phyloP scores from a whole-genome alignment of 805 yeast genomes.

The Suhomyces prunicola region DNA sequence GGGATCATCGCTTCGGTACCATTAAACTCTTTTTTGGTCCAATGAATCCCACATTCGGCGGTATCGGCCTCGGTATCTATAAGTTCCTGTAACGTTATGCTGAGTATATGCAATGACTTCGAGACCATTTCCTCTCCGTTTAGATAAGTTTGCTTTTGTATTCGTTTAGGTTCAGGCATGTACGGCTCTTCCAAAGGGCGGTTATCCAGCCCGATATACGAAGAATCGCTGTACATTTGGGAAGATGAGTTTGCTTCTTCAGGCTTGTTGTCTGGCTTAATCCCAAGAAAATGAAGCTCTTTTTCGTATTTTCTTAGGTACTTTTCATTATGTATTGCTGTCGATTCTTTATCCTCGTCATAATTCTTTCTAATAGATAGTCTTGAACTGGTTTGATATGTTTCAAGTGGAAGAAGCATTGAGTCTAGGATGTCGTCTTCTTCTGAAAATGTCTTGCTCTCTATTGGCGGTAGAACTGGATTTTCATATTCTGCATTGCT shows the following conservation, averaged over 20 bases:
- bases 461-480: not conserved
- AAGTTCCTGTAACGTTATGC: conserved; percentile 1
- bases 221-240: not conserved
- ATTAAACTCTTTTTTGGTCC: not conserved
- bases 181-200: not conserved
- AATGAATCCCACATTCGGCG: conserved; percentile 19
- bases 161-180: conserved; percentile 1
- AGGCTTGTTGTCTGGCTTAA: not conserved
- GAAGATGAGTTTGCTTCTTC: not conserved
- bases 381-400: conserved; percentile 8
- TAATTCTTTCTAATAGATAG: conserved; percentile 22
- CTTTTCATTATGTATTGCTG: conserved; percentile 16
- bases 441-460: not conserved
- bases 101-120: conserved; percentile 1
- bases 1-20: not conserved
- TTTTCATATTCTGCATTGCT: not conserved
- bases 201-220: not conserved
- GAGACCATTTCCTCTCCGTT: conserved; percentile 2
- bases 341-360: conserved; percentile 10
- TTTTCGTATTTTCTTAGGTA: conserved; percentile 14
- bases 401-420: not conserved
- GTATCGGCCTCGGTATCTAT: conserved; percentile 3
- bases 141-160: conserved; percentile 6
- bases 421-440: not conserved
- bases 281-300: conserved; percentile 12